Evolutionary conservation across 306 rosid genomes (phyloP).

Genomic region (Prunus armeniaca): DNA sequence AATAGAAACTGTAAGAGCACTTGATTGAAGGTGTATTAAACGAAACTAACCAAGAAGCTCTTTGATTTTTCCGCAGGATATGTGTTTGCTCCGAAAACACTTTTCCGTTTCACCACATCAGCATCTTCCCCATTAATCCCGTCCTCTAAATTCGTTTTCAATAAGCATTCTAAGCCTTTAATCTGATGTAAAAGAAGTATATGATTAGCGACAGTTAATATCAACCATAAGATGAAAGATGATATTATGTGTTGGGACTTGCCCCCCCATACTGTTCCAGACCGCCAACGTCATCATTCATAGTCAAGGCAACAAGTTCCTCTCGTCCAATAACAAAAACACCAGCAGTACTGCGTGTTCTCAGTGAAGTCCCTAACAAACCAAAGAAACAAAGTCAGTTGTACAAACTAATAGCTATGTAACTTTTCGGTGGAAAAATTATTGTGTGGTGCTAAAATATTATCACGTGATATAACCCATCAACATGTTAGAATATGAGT

Average conservation of each 20-base stretch:
- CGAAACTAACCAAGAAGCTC: conserved; percentile 53
- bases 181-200: conserved; percentile 42
- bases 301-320: conserved; percentile 62
- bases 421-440: too few species aligned
- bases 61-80: conserved; percentile 73
- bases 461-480: too few species aligned
- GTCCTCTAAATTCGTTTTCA: conserved; percentile 64
- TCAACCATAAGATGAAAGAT: neutral
- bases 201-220: neutral
- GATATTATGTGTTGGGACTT: conserved; percentile 19
- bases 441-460: too few species aligned
- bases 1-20: too few species aligned
- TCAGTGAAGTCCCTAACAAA: conserved; percentile 27
- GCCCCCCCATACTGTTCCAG: conserved; percentile 72
- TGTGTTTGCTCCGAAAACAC: conserved; percentile 63
- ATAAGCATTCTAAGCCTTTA: conserved; percentile 50
- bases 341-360: too few species aligned
- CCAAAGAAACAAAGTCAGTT: neutral
- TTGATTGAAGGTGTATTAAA: neutral
- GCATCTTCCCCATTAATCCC: conserved; percentile 68
- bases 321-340: conserved; percentile 63
- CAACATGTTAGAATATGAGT: too few species aligned
- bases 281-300: conserved; percentile 45
- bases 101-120: conserved; percentile 54
- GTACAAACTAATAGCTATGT: too few species aligned